A percentile compares a stretch with the other conserved stretches of the same genome.
Evolutionary conservation across 495 filamentous ascomycete species (phyloP).

Genomic region (Acidiella bohemica): DNA sequence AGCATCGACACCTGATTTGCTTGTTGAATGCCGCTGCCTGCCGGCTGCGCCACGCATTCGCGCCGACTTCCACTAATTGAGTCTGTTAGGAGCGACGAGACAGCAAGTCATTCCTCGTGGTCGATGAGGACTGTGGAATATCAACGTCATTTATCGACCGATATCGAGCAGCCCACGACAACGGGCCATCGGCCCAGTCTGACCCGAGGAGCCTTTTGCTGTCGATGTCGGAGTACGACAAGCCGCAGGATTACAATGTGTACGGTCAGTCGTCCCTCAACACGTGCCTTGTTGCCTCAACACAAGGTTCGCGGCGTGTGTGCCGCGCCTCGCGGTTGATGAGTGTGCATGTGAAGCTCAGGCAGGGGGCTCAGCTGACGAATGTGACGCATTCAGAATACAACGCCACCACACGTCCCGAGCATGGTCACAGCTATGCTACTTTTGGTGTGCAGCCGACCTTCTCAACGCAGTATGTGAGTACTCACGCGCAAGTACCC

Average conservation of each 20-base stretch:
- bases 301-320: constrained; percentile 2
- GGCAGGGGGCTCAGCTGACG: constrained; percentile 17
- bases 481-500: constrained; percentile 26
- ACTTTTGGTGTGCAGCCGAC: constrained; percentile 25
- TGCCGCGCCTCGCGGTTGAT: not conserved
- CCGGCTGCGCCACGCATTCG: constrained; percentile 6
- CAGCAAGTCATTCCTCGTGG: constrained; percentile 14
- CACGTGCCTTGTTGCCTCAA: constrained; percentile 12
- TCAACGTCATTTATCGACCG: constrained; percentile 12
- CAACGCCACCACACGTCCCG: constrained; percentile 29
- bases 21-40: constrained; percentile 9
- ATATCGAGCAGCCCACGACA: constrained; percentile 8
- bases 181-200: constrained; percentile 14
- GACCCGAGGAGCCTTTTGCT: constrained; percentile 19
- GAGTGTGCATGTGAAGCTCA: constrained; percentile 13
- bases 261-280: constrained; percentile 32
- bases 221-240: constrained; percentile 46
- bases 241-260: constrained; percentile 32
- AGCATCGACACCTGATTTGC: too few species aligned
- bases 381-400: constrained; percentile 19
- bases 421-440: constrained; percentile 27
- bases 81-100: constrained; percentile 11
- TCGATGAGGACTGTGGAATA: constrained; percentile 16
- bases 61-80: constrained; percentile 1
- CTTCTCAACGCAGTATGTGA: constrained; percentile 24